Base-by-base conservation (phyloP, 1,139 yeast species). In the Yarrowia galli region DNA sequence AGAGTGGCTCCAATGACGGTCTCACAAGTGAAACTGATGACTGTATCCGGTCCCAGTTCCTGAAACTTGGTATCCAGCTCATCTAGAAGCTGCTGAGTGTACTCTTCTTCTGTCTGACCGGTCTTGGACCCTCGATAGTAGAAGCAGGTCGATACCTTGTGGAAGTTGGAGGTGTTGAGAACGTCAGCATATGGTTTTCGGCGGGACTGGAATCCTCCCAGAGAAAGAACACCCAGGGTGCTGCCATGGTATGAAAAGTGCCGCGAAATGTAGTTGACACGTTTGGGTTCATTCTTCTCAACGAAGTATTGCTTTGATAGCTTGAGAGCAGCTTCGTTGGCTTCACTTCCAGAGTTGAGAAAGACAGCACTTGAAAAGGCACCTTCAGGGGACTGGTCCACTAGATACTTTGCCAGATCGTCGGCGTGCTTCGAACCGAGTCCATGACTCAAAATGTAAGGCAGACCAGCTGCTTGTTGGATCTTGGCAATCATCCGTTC, bases 261-360 rank as follows among this genome's bases (percentile, higher is more conserved):
- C 1, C 61, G 73, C 1, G 67, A 63, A 22, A 63, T 63, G 49
- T 48, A 63, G 9, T 63, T 63, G 36, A 63, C 58, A 2, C 67
- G 46, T 8, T 49, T 51, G 9, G 58, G 46, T 20, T 63, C 67
- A 32, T 53, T 53, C 10, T 63, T 63, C 56, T 63, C 67, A 7
- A 48, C 54, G 13, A 63, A 63, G n/a, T 63, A 63, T 42, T 63
- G 67, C 45, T 53, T 48, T 18, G 98, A 98, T 81, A 95, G 95
- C 77, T 95, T 95, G 74, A 95, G 80, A 0, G 99, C 99, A 1
- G 98, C 98, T 77, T 95, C 99, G 75, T 93, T 95, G 68, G 99
- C 98, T 78, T 95, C 99, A 15, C 98, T 89, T 65, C 99, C 99
- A 1, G 67, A 63, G 40, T 35, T 49, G 58, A 51, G 38, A 12